Base-by-base conservation (phyloP, 495 filamentous ascomycete species). In the Beverwykella pulmonaria region DNA sequence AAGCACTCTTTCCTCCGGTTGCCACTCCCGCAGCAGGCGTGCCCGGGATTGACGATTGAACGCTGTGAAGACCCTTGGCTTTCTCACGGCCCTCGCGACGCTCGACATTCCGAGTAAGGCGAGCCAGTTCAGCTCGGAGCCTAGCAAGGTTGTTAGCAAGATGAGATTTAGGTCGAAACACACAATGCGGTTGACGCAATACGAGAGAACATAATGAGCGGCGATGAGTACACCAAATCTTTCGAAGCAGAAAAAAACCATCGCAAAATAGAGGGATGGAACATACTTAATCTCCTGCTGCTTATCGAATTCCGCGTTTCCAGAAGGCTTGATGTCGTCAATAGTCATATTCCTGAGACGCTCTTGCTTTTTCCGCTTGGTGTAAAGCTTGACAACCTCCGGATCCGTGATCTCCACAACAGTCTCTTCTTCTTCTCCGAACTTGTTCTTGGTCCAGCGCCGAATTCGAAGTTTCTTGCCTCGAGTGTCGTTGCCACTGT, bases 71-170 rank as follows among this genome's bases (percentile, higher is more conserved):
- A 30, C 87, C 86, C 72, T 96, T 96, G 62, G 92, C 89, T 68
- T 92, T 93, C 73, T 98, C 94, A 69, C 94, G 92, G 55, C 90
- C 92, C 71, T 91, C 85, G 48, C 92, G 88, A 48, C 94, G 91
- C 60, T 97, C 93, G 72, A 90, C 90, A 79, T 99, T 99, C 68
- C 90, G 87, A 68, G 92, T 82, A 5, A 99, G 82, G 53, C 94
- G 90, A 44, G 83, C 84, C 30, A 93, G 81, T 75, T 99, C 94
- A 61, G 83, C 82, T 65, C 88, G 81, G 57, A 96, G 80, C 32
- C 90, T 92, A 71, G 53, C 14, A 6, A 63, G n/a, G 39, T n/a
- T 55, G 50, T 20, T 20, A 36, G 50, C 27, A 65, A 34, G 32
- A 3, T 19, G 1, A 17, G 32, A 5, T n/a, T 4, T 7, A 23